Base-by-base conservation (phyloP, 805 yeast genomes). In the Barnettozyma pratensis region DNA sequence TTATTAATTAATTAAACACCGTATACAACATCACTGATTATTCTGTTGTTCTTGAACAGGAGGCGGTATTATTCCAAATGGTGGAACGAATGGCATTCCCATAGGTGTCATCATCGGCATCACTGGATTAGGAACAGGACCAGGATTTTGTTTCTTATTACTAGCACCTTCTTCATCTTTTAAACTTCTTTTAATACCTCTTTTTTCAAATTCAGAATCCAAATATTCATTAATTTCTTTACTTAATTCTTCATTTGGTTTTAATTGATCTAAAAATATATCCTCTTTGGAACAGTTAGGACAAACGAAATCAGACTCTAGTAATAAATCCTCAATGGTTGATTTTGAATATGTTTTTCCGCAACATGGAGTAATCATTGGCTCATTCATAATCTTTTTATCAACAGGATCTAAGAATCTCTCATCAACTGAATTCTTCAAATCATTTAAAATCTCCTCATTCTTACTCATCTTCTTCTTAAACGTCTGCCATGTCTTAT, bases 351-450 rank as follows among this genome's bases (percentile, higher is more conserved):
- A 80, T 0, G 73, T 61, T 39, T 71, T 77, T 10, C 70, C 67
- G 61, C 96, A 87, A 64, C 97, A 91, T 35, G 94, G 92, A 0
- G 96, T 89, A 63, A 72, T 77, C 6, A 85, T 91, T 0, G 97
- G 96, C 30, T 81, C 74, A 34, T 68, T 73, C 62, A 89, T 72
- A 10, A 90, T 68, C 46, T 79, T 81, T 12, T 78, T 77, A 3
- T 82, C 75, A 25, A 86, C 63, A 0, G 97, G 96, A 63, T 91
- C 90, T 51, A 80, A 71, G 46, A 87, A 70, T 41, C 79, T 80
- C 3, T 74, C 74, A 49, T 85, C 92, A 37, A 70, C 57, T 1
- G 45, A 36, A 40, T 67, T 68, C 35, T 56, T 55, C 41, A 68
- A 61, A 41, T 64, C 48, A 32, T 58, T 55, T 38, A 59, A 43